Conservation (phyloP, 768 basidiomycete species). For the Tulasnella sp. region DNA sequence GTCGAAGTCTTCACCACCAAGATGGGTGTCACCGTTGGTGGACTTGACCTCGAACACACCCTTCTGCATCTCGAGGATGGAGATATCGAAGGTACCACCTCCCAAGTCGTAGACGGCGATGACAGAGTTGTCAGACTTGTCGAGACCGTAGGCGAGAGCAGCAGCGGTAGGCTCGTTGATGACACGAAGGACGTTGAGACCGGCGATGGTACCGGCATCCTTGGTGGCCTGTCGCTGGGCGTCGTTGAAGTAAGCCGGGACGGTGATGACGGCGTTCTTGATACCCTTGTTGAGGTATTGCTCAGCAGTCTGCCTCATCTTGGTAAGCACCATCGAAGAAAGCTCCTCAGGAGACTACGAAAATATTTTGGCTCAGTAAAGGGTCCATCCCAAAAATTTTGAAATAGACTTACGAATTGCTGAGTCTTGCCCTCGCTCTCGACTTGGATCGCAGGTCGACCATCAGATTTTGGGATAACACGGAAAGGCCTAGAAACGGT, state of each 20-base stretch:
- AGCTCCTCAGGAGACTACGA: conserved; percentile 73
- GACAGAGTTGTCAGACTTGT: conserved; percentile 64
- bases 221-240: conserved; percentile 99
- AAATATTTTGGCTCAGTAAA: not conserved
- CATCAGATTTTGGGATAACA: conserved; percentile 61
- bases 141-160: conserved; percentile 95
- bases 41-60: conserved; percentile 99
- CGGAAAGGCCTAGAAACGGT: conserved; percentile 62
- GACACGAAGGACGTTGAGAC: conserved; percentile 93
- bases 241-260: conserved; percentile 99
- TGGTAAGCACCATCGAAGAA: conserved; percentile 78
- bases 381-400: not conserved
- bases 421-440: conserved; percentile 81
- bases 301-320: conserved; percentile 96
- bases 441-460: conserved; percentile 73
- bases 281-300: conserved; percentile 87
- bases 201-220: conserved; percentile 94
- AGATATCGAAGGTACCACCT: conserved; percentile 99
- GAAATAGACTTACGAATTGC: conserved; percentile 49
- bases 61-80: conserved; percentile 98
- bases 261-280: conserved; percentile 92
- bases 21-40: conserved; percentile 97
- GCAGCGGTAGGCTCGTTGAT: conserved; percentile 99
- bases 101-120: conserved; percentile 99
- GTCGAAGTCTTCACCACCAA: conserved; percentile 97